phyloP scores from a whole-genome alignment of 768 basidiomycete genomes.

The Boletus tylopilopsis region DNA sequence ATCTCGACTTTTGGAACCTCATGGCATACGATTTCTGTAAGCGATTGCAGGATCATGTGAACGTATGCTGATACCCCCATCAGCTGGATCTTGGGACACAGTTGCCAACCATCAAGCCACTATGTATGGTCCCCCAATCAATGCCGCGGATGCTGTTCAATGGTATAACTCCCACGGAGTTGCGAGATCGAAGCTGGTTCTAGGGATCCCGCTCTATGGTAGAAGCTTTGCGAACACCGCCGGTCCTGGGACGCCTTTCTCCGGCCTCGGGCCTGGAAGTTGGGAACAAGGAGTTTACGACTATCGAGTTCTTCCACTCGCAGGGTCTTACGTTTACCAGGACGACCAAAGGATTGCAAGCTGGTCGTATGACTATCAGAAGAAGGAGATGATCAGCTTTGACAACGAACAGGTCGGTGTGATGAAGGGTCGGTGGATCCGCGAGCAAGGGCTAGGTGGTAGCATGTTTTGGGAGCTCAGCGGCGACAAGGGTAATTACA shows the following conservation, averaged over 20 bases:
- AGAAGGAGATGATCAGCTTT: conserved; percentile 79
- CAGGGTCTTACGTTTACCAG: conserved; percentile 59
- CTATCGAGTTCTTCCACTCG: conserved; percentile 83
- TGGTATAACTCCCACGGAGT: conserved; percentile 76
- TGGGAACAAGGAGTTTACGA: conserved; percentile 95
- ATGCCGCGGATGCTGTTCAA: conserved; percentile 57
- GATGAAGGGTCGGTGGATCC: conserved; percentile 81
- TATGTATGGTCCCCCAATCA: conserved; percentile 64
- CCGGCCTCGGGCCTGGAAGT: conserved; percentile 79
- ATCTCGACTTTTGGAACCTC: conserved; percentile 94
- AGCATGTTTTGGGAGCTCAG: conserved; percentile 95
- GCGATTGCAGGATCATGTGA: conserved; percentile 19
- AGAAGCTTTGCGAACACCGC: conserved; percentile 83
- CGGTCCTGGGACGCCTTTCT: conserved; percentile 77
- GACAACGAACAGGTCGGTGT: conserved; percentile 66
- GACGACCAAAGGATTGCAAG: conserved; percentile 72
- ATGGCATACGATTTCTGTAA: conserved; percentile 89
- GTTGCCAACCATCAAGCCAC: conserved; percentile 84
- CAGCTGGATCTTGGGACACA: conserved; percentile 76
- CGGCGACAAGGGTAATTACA: conserved; percentile 70
- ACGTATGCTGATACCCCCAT: conserved; percentile 7
- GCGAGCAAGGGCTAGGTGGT: conserved; percentile 72
- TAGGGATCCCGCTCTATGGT: conserved; percentile 93
- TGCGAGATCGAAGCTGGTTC: conserved; percentile 70
- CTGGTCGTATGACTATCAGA: conserved; percentile 76